Base-by-base conservation (phyloP, 2,329 filamentous ascomycete species). In the Aspergillus alliaceus region DNA sequence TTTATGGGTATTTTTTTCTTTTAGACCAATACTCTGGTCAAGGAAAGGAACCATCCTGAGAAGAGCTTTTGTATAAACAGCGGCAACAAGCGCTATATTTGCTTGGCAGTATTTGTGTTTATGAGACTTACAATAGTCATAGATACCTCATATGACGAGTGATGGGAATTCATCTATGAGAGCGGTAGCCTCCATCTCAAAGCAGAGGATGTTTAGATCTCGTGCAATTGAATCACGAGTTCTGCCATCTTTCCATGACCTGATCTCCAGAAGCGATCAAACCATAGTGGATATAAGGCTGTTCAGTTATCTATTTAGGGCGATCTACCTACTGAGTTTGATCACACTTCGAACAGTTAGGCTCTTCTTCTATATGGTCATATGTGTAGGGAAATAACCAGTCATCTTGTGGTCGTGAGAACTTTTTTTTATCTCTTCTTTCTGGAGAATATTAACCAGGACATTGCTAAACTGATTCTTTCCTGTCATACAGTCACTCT, bases 211-310 rank as follows among this genome's bases (percentile, higher is more conserved):
- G 34, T 66, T 61, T 64, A 63, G 66, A 24, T 68, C 46, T 40
- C 39, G 40, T 9, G 55, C 54, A 42, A 61, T 6, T 9, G 15
- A 12, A 24, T 70, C 66, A 27, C 68, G 47, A 5, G 40, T 53
- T 5, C 9, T 51, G 15, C 53, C 64, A 55, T 65, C 35, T 24
- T 60, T 69, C n/a, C 11, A 71, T 62, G n/a, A 69, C 51, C 25
- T 61, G 58, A 40, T 68, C 64, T 7, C 66, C 68, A 3, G 66
- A 71, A 2, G 62, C 67, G 35, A 71, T 69, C 3, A 61, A 56
- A 2, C 69, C 66, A 52, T 69, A 67, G 48, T 67, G 60, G 24
- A 67, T 58, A 12, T 15, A 9, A 20, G 56, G 53, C 6, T 62
- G 53, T 4, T 57, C 18, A 2, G 57, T 47, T 3, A 12, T 31